phyloP scores from a whole-genome alignment of 2,329 filamentous ascomycete species.

The Pleochaeta shiraiana region DNA sequence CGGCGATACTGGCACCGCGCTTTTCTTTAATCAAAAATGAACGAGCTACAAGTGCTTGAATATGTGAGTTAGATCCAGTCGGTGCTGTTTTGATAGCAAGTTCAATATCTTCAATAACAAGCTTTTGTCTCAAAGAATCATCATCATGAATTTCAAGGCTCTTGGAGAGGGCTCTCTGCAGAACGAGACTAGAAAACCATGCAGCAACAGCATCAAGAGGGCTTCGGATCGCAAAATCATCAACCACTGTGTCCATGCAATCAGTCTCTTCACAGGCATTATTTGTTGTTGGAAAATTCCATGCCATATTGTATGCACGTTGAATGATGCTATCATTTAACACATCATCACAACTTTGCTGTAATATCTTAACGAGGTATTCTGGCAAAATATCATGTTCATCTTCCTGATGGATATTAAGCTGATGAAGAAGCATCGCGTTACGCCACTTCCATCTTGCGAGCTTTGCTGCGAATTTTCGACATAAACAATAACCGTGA shows the following conservation, averaged over 20 bases:
- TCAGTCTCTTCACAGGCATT: conserved; percentile 40
- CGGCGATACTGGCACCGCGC: conserved; percentile 32
- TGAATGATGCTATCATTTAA: conserved; percentile 59
- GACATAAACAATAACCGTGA: conserved; percentile 39
- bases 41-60: conserved; percentile 35
- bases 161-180: conserved; percentile 46
- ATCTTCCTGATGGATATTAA: conserved; percentile 26
- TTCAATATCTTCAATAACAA: conserved; percentile 30
- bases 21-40: conserved; percentile 32
- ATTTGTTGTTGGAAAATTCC: conserved; percentile 56
- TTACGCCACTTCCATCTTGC: conserved; percentile 64
- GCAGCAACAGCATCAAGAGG: conserved; percentile 78
- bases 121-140: conserved; percentile 21
- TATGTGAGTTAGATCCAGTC: conserved; percentile 48
- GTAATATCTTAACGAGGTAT: conserved; percentile 53
- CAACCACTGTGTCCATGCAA: conserved; percentile 63
- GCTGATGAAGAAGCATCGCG: conserved; percentile 41
- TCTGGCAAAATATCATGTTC: conserved; percentile 43
- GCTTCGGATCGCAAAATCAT: conserved; percentile 66
- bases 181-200: conserved; percentile 61
- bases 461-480: conserved; percentile 48
- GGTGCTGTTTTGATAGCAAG: conserved; percentile 56
- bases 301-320: conserved; percentile 73
- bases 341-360: conserved; percentile 64
- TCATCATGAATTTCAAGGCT: conserved; percentile 35